phyloP scores from a whole-genome alignment of 2,329 filamentous ascomycete genomes.

The Dendrostoma leiphaemia region DNA sequence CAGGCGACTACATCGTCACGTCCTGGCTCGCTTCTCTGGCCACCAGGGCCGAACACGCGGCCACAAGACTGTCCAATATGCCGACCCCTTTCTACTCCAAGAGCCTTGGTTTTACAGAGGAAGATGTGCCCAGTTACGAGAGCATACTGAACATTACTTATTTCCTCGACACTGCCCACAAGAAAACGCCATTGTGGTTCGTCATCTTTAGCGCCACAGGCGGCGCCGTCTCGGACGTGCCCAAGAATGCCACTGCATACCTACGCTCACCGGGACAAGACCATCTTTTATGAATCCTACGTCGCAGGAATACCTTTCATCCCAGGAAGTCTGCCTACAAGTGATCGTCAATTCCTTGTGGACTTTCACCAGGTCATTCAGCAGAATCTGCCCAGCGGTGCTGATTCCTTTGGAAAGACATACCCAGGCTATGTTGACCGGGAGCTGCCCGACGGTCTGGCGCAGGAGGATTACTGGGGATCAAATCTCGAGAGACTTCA shows the following conservation, averaged over 20 bases:
- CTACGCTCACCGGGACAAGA: conserved; percentile 61
- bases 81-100: conserved; percentile 55
- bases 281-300: conserved; percentile 63
- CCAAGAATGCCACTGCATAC: conserved; percentile 56
- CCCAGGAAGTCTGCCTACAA: conserved; percentile 33
- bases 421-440: conserved; percentile 65
- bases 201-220: conserved; percentile 62
- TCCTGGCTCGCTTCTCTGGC: conserved; percentile 62
- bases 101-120: conserved; percentile 49
- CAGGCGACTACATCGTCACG: conserved; percentile 41
- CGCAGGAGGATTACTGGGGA: conserved; percentile 54
- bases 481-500: conserved; percentile 45
- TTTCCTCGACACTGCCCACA: conserved; percentile 48
- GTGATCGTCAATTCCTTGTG: conserved; percentile 43
- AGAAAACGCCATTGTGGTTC: conserved; percentile 56
- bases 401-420: conserved; percentile 37
- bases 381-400: conserved; percentile 32
- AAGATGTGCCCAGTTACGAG: conserved; percentile 45
- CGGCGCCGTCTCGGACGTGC: conserved; percentile 56
- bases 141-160: conserved; percentile 49
- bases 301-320: conserved; percentile 48
- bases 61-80: conserved; percentile 44
- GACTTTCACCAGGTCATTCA: conserved; percentile 45
- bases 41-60: conserved; percentile 47
- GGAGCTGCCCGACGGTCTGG: conserved; percentile 32